phyloP scores from a whole-genome alignment of 2,329 filamentous ascomycete genomes.

The Scytalidium lignicola region DNA sequence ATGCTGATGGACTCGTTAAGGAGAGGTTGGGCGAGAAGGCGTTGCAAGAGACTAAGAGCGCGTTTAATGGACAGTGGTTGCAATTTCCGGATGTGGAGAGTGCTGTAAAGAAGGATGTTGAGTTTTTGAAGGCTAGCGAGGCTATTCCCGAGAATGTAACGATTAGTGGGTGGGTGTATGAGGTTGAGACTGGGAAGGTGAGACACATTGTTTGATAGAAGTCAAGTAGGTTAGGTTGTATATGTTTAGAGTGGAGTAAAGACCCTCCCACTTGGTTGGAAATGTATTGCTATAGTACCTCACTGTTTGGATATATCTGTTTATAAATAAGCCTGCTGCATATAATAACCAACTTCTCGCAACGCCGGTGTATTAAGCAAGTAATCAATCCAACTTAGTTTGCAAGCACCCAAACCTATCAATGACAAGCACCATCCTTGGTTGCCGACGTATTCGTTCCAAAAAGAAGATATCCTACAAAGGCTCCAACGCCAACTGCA shows the following conservation, averaged over 20 bases:
- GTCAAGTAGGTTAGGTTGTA: background rate
- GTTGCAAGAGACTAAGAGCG: background rate
- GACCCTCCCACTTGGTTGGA: background rate
- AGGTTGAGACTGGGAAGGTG: conserved; percentile 67
- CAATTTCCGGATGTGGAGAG: conserved; percentile 56
- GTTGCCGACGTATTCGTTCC: conserved; percentile 63
- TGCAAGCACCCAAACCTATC: background rate
- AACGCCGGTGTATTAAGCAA: too few relatives aligned
- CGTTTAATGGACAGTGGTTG: background rate
- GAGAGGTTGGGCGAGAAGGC: conserved; percentile 47
- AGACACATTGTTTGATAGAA: conserved; percentile 38
- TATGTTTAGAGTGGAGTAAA: background rate
- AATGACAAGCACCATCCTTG: conserved; percentile 92
- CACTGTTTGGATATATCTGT: background rate
- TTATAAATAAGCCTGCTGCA: background rate
- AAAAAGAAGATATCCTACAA: conserved; percentile 82
- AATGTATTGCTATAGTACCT: background rate
- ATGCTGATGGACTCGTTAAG: conserved; percentile 49
- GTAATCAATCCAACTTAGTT: conserved; percentile 5
- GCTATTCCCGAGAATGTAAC: conserved; percentile 54
- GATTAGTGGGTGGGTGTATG: conserved; percentile 68
- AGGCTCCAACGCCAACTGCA: conserved; percentile 81
- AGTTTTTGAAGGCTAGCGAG: conserved; percentile 51
- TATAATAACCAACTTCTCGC: too few relatives aligned
- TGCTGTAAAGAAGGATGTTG: conserved; percentile 62